phyloP scores from a whole-genome alignment of 257 asterid genomes.

The Gentiana dahurica region DNA sequence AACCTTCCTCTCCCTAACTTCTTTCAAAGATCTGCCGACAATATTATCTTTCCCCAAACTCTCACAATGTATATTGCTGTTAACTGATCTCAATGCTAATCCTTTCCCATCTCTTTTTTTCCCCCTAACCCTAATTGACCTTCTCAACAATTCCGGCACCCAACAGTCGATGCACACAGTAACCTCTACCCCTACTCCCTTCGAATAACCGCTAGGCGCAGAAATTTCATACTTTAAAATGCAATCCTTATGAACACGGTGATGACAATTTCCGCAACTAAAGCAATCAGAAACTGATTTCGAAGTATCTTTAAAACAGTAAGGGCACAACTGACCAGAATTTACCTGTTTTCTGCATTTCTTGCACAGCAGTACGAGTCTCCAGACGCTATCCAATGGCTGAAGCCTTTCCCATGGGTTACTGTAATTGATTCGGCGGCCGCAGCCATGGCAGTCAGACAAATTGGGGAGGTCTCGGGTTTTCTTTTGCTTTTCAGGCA shows the following conservation, averaged over 20 bases:
- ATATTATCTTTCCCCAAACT: conserved; percentile 3
- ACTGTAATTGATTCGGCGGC: conserved; percentile 38
- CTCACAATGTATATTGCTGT: conserved; percentile 12
- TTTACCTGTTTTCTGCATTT: conserved; percentile 38
- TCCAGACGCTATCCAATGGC: conserved; percentile 72
- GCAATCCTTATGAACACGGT: conserved; percentile 50
- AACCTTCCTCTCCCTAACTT: conserved; percentile 20
- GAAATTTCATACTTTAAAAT: conserved; percentile 35
- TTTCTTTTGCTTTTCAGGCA: conserved; percentile 31
- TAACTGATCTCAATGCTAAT: not conserved
- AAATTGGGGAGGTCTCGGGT: conserved; percentile 73
- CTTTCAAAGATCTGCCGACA: conserved; percentile 14
- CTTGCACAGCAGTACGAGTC: conserved; percentile 71
- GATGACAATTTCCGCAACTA: conserved; percentile 41
- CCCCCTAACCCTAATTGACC: conserved; percentile 23
- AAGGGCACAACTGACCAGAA: conserved; percentile 52
- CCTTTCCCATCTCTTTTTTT: conserved; percentile 3
- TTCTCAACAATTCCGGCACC: conserved; percentile 69
- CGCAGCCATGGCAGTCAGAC: conserved; percentile 74
- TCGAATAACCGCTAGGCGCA: conserved; percentile 55
- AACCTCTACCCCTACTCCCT: conserved; percentile 10
- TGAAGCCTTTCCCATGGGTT: conserved; percentile 71
- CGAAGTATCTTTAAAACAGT: conserved; percentile 46
- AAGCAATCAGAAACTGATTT: conserved; percentile 30
- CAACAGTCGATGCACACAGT: conserved; percentile 72